phyloP scores from a whole-genome alignment of 1,284 basidiomycete genomes.

The Irpex lacteus region DNA sequence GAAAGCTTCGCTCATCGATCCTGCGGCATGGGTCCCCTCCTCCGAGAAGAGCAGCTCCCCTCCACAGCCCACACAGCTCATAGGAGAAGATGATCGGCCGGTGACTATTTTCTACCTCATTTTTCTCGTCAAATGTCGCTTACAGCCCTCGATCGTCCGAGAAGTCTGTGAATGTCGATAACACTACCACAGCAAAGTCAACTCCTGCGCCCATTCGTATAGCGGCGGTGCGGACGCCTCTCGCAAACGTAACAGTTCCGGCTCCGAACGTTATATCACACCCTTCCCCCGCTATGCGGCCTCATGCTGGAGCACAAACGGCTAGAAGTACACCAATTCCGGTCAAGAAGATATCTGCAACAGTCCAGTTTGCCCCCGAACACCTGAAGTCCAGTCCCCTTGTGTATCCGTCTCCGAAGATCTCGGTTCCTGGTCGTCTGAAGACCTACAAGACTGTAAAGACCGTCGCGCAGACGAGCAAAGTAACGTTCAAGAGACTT shows the following conservation, averaged over 20 bases:
- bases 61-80: conserved; percentile 13
- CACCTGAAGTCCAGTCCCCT: conserved; percentile 11
- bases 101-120: conserved; percentile 15
- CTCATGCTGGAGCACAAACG: conserved; percentile 8
- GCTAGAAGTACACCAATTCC: conserved; percentile 6
- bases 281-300: conserved; percentile 7
- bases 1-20: conserved; percentile 31
- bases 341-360: background rate
- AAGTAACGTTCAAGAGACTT: conserved; percentile 26
- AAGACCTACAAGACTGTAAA: background rate
- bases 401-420: conserved; percentile 10
- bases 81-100: conserved; percentile 23
- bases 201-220: conserved; percentile 15
- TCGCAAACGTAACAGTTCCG: conserved; percentile 6
- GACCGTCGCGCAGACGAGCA: conserved; percentile 12
- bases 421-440: conserved; percentile 1
- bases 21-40: conserved; percentile 28
- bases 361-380: background rate
- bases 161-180: conserved; percentile 24
- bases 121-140: background rate
- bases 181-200: conserved; percentile 15
- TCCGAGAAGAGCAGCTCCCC: conserved; percentile 30
- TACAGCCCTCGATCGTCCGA: background rate
- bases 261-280: conserved; percentile 6
- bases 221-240: conserved; percentile 2